These are phyloP conservation scores for Trypanosoma scelopori DNA, from an alignment of 208 protist genomes.

Conservation along the genomic window DNA sequence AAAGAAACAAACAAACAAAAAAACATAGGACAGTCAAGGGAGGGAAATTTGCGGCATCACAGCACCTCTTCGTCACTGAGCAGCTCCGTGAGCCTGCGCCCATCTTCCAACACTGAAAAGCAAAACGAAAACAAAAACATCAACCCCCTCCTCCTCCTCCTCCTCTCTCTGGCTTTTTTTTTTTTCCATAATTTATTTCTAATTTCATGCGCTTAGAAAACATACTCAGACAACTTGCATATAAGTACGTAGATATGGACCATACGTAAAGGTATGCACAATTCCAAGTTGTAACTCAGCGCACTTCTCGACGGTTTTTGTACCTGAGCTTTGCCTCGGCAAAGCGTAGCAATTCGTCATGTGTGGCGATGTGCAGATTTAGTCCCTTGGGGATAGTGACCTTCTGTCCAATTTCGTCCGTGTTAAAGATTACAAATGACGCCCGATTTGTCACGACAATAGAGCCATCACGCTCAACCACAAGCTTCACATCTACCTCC, in stretches of 20 bases:
- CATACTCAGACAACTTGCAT: too few relatives aligned
- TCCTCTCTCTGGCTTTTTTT: too few relatives aligned
- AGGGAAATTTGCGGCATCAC: too few relatives aligned
- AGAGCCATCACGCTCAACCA: conserved; percentile 55
- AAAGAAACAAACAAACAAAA: conserved; percentile 15
- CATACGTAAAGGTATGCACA: not conserved
- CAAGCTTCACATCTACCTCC: conserved; percentile 84
- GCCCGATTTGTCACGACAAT: conserved; percentile 81
- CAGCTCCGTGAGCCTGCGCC: too few relatives aligned
- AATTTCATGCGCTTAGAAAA: too few relatives aligned
- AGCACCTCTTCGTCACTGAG: too few relatives aligned
- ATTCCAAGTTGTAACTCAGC: not conserved
- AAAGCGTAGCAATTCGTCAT: conserved; percentile 74
- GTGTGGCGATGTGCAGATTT: conserved; percentile 56
- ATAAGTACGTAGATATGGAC: too few relatives aligned
- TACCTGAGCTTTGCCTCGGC: conserved; percentile 65
- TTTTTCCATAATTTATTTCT: conserved; percentile 17
- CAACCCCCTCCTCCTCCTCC: too few relatives aligned
- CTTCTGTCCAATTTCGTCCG: conserved; percentile 86
- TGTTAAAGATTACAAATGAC: conserved; percentile 84
- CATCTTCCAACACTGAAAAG: conserved; percentile 1
- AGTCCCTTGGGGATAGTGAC: conserved; percentile 64
- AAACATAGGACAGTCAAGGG: conserved; percentile 11
- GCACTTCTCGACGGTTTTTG: conserved; percentile 34
- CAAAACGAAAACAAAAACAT: not conserved